Base-by-base conservation (phyloP, 2,329 filamentous ascomycete species). In the Fusarium poae region DNA sequence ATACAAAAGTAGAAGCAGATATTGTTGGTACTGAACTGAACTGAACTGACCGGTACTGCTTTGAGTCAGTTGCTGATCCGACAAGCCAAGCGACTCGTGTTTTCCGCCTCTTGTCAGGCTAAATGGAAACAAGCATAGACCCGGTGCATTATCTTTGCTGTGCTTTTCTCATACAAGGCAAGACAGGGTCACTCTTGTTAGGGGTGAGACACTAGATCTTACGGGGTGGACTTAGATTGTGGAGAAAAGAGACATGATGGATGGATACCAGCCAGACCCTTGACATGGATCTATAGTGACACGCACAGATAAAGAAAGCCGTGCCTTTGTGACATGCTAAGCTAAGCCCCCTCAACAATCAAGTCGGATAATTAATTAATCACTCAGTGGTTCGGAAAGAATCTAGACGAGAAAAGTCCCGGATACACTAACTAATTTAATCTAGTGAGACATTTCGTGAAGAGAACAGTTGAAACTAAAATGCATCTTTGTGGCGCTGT, bases 121-220 rank as follows among this genome's bases (percentile, higher is more conserved):
- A 37, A 16, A 12, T 27, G 30, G 30, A 46, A 46, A 40, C 52
- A 46, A 45, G 53, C 49, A 55, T 55, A 16, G 23, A 25, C 37
- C 58, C 12, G 23, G 46, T 27, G 23, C 48, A 39, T 35, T 51
- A 27, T 39, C 21, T 3, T 50, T 16, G 35, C 1, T 25, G 21
- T 45, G 18, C 23, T 49, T 34, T n/a, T 49, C 29, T 20, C 18
- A 15, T 16, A 27, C 39, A 42, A 27, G 27, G 9, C 27, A 27
- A 6, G 27, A 27, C 27, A 27, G 27, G 27, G 27, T 27, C 27
- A 27, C 27, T 27, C 27, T 27, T 27, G 27, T 27, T 18, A 20
- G 44, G 57, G 50, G 49, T 42, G 30, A 32, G 43, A 44, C 23
- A 7, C 20, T 52, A 42, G 30, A 59, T 65, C 62, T 65, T 65